A percentile compares a stretch with the other conserved stretches of the same genome.
Conservation (phyloP, 768 basidiomycete species). For the Boletus sp. region DNA sequence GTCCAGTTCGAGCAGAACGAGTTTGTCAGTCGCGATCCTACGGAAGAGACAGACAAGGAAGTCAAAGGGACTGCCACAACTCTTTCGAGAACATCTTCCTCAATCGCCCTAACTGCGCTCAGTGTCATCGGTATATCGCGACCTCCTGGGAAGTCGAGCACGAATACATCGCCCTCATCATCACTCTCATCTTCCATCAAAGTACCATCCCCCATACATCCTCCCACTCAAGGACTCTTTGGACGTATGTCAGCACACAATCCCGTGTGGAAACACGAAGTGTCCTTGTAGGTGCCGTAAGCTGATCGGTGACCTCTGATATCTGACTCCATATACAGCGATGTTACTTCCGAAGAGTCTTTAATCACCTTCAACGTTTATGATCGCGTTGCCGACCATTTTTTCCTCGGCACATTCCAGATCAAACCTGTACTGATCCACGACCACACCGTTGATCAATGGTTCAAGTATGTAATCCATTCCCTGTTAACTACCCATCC, state of each 20-base stretch:
- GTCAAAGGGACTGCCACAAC: slow-evolving; percentile 75
- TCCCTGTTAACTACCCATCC: slow-evolving; percentile 16
- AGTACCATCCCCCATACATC: slow-evolving; percentile 29
- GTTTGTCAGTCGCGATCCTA: slow-evolving; percentile 90
- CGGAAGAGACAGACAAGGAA: slow-evolving; percentile 82
- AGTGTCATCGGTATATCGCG: slow-evolving; percentile 57
- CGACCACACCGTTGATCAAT: slow-evolving; percentile 93
- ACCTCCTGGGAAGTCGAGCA: slow-evolving; percentile 41
- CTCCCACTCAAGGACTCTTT: slow-evolving; percentile 49
- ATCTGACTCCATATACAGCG: slow-evolving; percentile 51
- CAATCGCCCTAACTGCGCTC: slow-evolving; percentile 64
- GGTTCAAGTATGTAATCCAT: slow-evolving; percentile 78
- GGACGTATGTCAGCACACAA: slow-evolving; percentile 73
- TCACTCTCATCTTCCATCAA: slow-evolving; percentile 40
- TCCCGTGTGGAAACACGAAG: slow-evolving; percentile 99
- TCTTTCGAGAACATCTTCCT: slow-evolving; percentile 56
- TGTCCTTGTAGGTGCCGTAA: slow-evolving; percentile 78
- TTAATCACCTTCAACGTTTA: slow-evolving; percentile 87
- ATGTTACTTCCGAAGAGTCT: slow-evolving; percentile 88
- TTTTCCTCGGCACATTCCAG: slow-evolving; percentile 88
- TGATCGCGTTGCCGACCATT: slow-evolving; percentile 81
- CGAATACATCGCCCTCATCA: slow-evolving; percentile 44
- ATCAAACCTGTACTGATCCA: slow-evolving; percentile 90
- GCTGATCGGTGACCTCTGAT: slow-evolving; percentile 12
- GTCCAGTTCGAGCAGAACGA: slow-evolving; percentile 99